These are phyloP conservation scores for Fallopia convolvulus DNA, from an alignment of 148 eudicot species.

Conservation along the genomic window DNA sequence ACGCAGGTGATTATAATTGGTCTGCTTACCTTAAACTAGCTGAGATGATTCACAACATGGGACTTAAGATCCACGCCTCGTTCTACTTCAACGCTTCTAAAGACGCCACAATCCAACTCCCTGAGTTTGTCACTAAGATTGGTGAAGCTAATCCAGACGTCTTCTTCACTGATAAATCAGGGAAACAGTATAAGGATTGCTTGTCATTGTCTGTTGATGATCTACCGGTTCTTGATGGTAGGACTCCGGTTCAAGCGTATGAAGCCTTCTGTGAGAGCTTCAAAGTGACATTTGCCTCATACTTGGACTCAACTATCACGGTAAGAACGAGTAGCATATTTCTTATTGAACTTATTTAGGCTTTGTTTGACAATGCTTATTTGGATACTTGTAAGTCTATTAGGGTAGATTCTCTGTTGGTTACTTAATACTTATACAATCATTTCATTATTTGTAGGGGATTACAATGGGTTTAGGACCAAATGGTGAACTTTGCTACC, in stretches of 20 bases:
- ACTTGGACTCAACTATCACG: conserved; percentile 76
- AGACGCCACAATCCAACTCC: conserved; percentile 48
- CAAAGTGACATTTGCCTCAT: conserved; percentile 42
- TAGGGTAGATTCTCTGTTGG: not conserved
- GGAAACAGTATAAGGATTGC: conserved; percentile 47
- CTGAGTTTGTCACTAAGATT: conserved; percentile 60
- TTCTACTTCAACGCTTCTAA: conserved; percentile 65
- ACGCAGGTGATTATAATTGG: conserved; percentile 70
- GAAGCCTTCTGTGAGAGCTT: conserved; percentile 61
- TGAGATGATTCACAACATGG: conserved; percentile 51
- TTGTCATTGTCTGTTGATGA: conserved; percentile 67
- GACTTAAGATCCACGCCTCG: conserved; percentile 53
- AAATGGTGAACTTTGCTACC: conserved; percentile 83
- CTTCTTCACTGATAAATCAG: conserved; percentile 54
- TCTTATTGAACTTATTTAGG: too few relatives aligned
- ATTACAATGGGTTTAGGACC: conserved; percentile 81
- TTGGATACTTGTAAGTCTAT: too few relatives aligned
- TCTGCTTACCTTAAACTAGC: conserved; percentile 61
- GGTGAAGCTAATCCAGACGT: conserved; percentile 48
- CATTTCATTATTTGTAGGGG: conserved; percentile 34
- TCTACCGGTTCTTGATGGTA: conserved; percentile 63
- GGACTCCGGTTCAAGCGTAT: conserved; percentile 64
- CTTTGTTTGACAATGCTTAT: too few relatives aligned
- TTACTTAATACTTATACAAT: not conserved
- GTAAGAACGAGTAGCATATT: conserved; percentile 20